These are phyloP conservation scores for Zancudomyces culisetae DNA, from an alignment of 371 early-diverging fungal species.

Conservation along the genomic window DNA sequence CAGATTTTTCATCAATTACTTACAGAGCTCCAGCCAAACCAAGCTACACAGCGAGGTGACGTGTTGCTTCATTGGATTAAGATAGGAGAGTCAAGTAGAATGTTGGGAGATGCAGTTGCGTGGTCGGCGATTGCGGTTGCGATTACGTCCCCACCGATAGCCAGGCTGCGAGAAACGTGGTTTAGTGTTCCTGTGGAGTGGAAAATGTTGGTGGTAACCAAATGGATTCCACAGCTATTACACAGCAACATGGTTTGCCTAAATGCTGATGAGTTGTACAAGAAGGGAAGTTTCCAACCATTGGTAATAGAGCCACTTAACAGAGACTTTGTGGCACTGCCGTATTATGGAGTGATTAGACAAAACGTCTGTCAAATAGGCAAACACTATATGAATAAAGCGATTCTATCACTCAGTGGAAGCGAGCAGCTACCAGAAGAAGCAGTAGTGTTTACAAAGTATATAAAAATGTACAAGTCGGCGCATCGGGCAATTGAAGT, in stretches of 20 bases:
- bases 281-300: conserved; percentile 4
- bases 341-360: conserved; percentile 22
- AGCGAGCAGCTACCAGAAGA: conserved; percentile 1
- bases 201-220: conserved; percentile 26
- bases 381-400: no score
- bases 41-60: conserved; percentile 34
- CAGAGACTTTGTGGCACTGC: conserved; percentile 15
- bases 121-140: conserved; percentile 58
- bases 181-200: conserved; percentile 33
- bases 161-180: conserved; percentile 57
- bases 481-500: conserved; percentile 10
- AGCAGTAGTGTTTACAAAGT: conserved; percentile 14
- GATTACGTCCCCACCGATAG: conserved; percentile 47
- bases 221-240: conserved; percentile 37
- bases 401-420: background rate
- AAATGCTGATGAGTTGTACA: conserved; percentile 4
- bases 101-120: conserved; percentile 44
- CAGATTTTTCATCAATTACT: conserved; percentile 48
- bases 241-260: conserved; percentile 25
- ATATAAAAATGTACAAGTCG: conserved; percentile 14
- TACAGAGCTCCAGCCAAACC: conserved; percentile 34
- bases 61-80: conserved; percentile 55
- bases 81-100: conserved; percentile 32
- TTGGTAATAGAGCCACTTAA: conserved; percentile 11
- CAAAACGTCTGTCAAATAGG: background rate